Evolutionary conservation across 768 basidiomycete species (phyloP).

Genomic region (Suillus cothurnatus): DNA sequence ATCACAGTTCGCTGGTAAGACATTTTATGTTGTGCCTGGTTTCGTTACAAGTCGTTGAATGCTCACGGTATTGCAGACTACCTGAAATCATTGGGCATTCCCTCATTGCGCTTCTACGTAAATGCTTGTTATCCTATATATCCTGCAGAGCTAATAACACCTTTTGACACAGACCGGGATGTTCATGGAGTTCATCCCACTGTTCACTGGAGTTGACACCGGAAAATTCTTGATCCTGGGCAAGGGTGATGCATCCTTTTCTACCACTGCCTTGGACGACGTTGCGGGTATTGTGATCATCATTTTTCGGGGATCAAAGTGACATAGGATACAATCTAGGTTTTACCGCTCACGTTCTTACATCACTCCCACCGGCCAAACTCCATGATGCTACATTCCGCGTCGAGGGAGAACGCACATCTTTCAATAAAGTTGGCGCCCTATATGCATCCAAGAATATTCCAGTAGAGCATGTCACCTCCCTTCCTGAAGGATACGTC

Average conservation of each 20-base stretch:
- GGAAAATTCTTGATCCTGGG: slow-evolving; percentile 36
- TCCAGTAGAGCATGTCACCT: slow-evolving; percentile 21
- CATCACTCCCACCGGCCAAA: slow-evolving; percentile 26
- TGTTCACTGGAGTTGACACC: slow-evolving; percentile 27
- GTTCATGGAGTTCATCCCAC: slow-evolving; percentile 35
- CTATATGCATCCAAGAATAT: slow-evolving; percentile 27
- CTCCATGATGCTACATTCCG: slow-evolving; percentile 36
- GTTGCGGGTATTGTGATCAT: slow-evolving; percentile 31
- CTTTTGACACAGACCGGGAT: slow-evolving; percentile 31
- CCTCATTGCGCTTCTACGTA: slow-evolving; percentile 36
- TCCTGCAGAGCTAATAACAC: background rate
- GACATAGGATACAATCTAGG: slow-evolving; percentile 21
- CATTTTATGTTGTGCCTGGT: too few species aligned
- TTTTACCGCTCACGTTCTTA: slow-evolving; percentile 38
- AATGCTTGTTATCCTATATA: slow-evolving; percentile 7
- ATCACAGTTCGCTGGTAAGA: slow-evolving; percentile 31
- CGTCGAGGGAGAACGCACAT: slow-evolving; percentile 37
- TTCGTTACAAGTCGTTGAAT: background rate
- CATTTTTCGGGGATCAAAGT: slow-evolving; percentile 13
- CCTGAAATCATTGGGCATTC: slow-evolving; percentile 31
- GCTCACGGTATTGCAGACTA: slow-evolving; percentile 23
- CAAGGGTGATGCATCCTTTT: slow-evolving; percentile 31
- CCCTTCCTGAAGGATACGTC: slow-evolving; percentile 31
- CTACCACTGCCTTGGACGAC: slow-evolving; percentile 36
- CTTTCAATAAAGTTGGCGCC: slow-evolving; percentile 27